These are phyloP conservation scores for Nasturtium officinale DNA, from an alignment of 345 rosid species.

Conservation along the genomic window DNA sequence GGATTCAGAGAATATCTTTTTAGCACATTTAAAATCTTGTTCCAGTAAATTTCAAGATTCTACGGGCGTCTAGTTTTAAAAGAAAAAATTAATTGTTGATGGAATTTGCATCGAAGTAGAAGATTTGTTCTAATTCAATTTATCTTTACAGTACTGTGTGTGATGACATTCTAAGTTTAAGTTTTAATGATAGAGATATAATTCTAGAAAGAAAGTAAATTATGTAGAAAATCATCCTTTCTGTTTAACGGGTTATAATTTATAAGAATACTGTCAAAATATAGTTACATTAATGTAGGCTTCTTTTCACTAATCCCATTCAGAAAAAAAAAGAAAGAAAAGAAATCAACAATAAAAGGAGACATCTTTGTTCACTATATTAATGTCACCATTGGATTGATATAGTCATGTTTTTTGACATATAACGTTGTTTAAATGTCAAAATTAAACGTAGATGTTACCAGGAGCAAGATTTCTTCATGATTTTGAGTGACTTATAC, in stretches of 20 bases:
- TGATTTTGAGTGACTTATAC: neutral
- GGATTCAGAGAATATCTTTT: constrained; percentile 14
- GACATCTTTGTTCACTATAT: neutral
- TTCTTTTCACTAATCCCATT: neutral
- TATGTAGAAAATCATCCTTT: no score
- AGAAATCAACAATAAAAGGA: neutral
- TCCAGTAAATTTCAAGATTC: neutral
- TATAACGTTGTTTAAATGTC: neutral
- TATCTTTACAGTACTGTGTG: neutral
- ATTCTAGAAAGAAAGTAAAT: neutral
- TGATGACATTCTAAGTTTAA: neutral
- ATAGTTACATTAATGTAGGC: neutral
- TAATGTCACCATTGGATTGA: neutral
- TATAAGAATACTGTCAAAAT: neutral
- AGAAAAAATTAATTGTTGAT: neutral
- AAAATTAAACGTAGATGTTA: neutral
- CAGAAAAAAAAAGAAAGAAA: neutral
- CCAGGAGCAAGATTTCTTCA: neutral
- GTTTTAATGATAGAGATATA: neutral
- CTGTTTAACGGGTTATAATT: no score
- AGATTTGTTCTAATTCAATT: neutral
- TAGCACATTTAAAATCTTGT: neutral
- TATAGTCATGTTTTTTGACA: neutral
- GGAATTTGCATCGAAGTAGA: neutral
- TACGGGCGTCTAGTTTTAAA: neutral